Evolutionary conservation across 1,284 basidiomycete genomes (phyloP).

Genomic region (Filobasidium uniguttulatum): DNA sequence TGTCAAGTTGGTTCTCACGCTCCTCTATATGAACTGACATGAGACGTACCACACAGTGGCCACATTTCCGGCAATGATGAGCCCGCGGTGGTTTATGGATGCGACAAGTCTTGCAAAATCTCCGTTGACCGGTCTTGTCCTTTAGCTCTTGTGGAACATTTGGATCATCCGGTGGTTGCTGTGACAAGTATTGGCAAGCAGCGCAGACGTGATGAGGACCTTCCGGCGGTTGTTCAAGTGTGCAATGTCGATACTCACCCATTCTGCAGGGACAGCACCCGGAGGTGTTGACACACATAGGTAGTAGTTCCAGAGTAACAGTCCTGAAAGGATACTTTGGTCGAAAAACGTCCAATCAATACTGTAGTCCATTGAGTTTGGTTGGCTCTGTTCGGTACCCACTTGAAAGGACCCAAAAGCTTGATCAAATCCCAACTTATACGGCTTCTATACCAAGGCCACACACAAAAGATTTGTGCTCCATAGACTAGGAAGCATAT

Average conservation of each 20-base stretch:
- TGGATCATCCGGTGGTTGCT: constrained; percentile 38
- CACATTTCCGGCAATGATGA: constrained; percentile 80
- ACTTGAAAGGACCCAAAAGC: constrained; percentile 81
- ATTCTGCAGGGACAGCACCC: constrained; percentile 61
- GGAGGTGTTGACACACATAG: constrained; percentile 68
- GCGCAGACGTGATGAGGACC: not conserved
- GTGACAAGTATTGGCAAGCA: constrained; percentile 46
- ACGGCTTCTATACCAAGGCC: constrained; percentile 72
- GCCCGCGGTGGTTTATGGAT: constrained; percentile 45
- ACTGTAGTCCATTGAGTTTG: constrained; percentile 1
- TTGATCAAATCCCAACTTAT: constrained; percentile 56
- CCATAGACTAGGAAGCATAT: constrained; percentile 81
- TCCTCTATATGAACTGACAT: constrained; percentile 30
- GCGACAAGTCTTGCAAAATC: constrained; percentile 63
- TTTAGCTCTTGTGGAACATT: constrained; percentile 57
- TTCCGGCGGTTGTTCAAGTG: constrained; percentile 2
- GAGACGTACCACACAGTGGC: constrained; percentile 42
- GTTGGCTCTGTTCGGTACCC: constrained; percentile 27
- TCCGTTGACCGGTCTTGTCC: constrained; percentile 58
- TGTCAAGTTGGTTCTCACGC: constrained; percentile 36
- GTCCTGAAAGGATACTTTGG: constrained; percentile 52
- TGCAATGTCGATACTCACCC: constrained; percentile 45
- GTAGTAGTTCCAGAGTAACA: constrained; percentile 77
- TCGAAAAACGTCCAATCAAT: not conserved
- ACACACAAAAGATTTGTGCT: constrained; percentile 75